These are phyloP conservation scores for Kodamaea sp. DNA, from an alignment of 1,139 yeast species.

Conservation along the genomic window DNA sequence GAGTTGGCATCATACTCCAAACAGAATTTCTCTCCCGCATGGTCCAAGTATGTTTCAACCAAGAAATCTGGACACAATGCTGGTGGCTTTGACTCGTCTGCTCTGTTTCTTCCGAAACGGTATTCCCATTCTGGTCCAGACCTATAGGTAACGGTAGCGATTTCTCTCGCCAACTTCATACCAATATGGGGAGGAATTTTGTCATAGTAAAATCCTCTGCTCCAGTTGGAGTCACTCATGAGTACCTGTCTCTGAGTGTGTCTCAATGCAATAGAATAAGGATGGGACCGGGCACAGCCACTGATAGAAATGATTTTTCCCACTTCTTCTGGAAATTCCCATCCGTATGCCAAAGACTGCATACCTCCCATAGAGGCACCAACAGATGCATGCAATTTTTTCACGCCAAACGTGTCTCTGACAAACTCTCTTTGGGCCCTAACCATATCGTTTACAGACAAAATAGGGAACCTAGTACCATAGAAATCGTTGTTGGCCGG, in stretches of 20 bases:
- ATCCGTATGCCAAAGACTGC: slow-evolving; percentile 89
- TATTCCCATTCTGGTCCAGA: slow-evolving; percentile 98
- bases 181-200: slow-evolving; percentile 88
- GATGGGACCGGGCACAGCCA: slow-evolving; percentile 93
- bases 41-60: slow-evolving; percentile 90
- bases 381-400: slow-evolving; percentile 70
- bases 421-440: slow-evolving; percentile 80
- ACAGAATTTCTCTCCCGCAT: slow-evolving; percentile 93
- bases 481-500: slow-evolving; percentile 69
- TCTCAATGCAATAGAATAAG: slow-evolving; percentile 90
- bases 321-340: slow-evolving; percentile 79
- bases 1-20: slow-evolving; percentile 91
- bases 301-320: slow-evolving; percentile 73
- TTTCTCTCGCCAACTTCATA: slow-evolving; percentile 90
- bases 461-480: slow-evolving; percentile 85
- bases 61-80: slow-evolving; percentile 91
- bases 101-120: slow-evolving; percentile 84
- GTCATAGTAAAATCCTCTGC: slow-evolving; percentile 80
- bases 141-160: slow-evolving; percentile 90
- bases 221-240: slow-evolving; percentile 96
- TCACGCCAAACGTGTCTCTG: slow-evolving; percentile 59
- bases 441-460: slow-evolving; percentile 87
- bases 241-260: slow-evolving; percentile 90
- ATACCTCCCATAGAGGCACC: slow-evolving; percentile 98
- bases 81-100: slow-evolving; percentile 76